Percentiles rank a stretch among this genome's conserved stretches.
Conservation (phyloP, 2,329 filamentous ascomycete genomes). For the Aphanocladium album region DNA sequence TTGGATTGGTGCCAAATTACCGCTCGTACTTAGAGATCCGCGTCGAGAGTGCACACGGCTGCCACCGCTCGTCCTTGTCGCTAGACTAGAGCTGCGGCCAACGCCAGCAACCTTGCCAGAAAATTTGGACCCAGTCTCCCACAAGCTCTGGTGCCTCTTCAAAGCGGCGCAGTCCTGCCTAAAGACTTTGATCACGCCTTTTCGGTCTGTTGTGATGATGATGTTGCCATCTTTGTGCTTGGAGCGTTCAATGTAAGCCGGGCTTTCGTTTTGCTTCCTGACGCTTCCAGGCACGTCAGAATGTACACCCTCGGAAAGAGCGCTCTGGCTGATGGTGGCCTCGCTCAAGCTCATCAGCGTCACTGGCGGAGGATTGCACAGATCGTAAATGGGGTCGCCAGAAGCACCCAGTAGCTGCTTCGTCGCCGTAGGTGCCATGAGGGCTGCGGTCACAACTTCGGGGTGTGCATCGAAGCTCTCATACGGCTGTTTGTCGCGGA, state of each 20-base stretch:
- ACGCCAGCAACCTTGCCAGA: slow-evolving; percentile 63
- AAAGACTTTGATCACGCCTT: slow-evolving; percentile 88
- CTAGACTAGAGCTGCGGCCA: slow-evolving; percentile 51
- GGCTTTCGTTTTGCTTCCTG: slow-evolving; percentile 60
- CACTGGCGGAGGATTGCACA: slow-evolving; percentile 92
- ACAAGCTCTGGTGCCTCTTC: slow-evolving; percentile 71
- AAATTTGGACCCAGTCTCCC: slow-evolving; percentile 73
- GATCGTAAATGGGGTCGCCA: slow-evolving; percentile 88
- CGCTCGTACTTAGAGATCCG: slow-evolving; percentile 45
- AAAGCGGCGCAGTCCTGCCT: slow-evolving; percentile 85
- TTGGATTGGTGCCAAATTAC: slow-evolving; percentile 25
- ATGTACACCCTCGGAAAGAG: slow-evolving; percentile 32
- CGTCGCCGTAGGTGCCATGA: slow-evolving; percentile 76
- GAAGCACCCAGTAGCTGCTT: slow-evolving; percentile 73
- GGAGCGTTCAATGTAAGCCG: slow-evolving; percentile 71
- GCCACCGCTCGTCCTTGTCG: slow-evolving; percentile 46
- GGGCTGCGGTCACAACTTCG: slow-evolving; percentile 80
- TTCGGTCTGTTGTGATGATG: slow-evolving; percentile 83
- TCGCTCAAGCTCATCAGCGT: slow-evolving; percentile 73
- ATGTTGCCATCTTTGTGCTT: slow-evolving; percentile 81
- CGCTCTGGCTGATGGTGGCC: slow-evolving; percentile 37
- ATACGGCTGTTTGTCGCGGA: slow-evolving; percentile 73
- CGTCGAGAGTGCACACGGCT: slow-evolving; percentile 46
- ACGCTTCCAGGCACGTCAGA: slow-evolving; percentile 26
- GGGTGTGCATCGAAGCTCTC: slow-evolving; percentile 91